Conservation (phyloP, 768 basidiomycete species). For the Lanmaoa rubissima region DNA sequence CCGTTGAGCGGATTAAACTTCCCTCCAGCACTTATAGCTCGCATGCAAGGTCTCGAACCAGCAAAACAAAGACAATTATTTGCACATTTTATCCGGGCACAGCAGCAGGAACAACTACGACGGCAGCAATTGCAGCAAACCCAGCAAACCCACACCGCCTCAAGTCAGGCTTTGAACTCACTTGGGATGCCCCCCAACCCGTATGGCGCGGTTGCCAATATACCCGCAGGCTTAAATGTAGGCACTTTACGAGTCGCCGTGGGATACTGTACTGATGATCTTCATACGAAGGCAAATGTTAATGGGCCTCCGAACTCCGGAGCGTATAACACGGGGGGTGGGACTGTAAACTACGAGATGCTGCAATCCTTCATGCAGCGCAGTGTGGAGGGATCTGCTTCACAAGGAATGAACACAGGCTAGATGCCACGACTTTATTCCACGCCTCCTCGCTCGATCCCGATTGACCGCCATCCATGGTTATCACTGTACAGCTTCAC, state of each 20-base stretch:
- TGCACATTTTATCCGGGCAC: constrained; percentile 10
- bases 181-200: constrained; percentile 11
- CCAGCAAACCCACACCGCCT: constrained; percentile 13
- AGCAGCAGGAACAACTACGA: constrained; percentile 22
- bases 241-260: neutral
- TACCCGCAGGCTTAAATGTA: constrained; percentile 21
- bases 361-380: constrained; percentile 48
- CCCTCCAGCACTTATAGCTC: constrained; percentile 14
- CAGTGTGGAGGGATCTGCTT: constrained; percentile 31
- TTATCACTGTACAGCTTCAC: neutral
- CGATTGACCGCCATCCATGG: neutral
- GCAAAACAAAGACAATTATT: constrained; percentile 23
- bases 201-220: constrained; percentile 7
- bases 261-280: neutral
- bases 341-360: constrained; percentile 40
- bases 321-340: constrained; percentile 23
- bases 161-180: constrained; percentile 16
- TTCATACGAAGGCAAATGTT: constrained; percentile 11
- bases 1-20: neutral
- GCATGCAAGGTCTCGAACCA: constrained; percentile 25
- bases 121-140: constrained; percentile 27
- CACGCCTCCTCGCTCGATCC: neutral
- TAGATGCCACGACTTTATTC: constrained; percentile 1
- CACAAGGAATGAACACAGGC: constrained; percentile 20
- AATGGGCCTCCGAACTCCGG: constrained; percentile 11